Evolutionary conservation across 208 protist genomes (phyloP).

Genomic region (Acanthamoeba castellanii): DNA sequence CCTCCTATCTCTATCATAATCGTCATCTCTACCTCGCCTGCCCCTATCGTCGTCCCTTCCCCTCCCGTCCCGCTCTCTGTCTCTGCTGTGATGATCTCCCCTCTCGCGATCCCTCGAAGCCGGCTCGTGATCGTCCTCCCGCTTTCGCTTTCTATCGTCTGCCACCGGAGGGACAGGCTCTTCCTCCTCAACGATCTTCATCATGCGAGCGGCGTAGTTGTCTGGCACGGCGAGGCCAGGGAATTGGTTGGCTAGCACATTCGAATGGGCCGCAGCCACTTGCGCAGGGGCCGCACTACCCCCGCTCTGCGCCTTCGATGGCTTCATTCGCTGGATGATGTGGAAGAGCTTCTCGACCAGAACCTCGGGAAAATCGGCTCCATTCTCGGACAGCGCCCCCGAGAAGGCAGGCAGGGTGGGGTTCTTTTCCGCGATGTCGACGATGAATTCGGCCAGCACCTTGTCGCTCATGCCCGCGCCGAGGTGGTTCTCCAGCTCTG

Average conservation of each 20-base stretch:
- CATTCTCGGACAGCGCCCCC: slow-evolving; percentile 85
- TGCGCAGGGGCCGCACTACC: neutral
- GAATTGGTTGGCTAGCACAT: slow-evolving; percentile 64
- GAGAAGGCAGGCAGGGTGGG: slow-evolving; percentile 81
- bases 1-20: slow-evolving; percentile 69
- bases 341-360: slow-evolving; percentile 84
- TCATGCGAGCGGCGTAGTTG: slow-evolving; percentile 1
- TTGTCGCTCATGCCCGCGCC: slow-evolving; percentile 91
- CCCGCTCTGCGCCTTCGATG: slow-evolving; percentile 77
- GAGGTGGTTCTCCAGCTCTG: slow-evolving; percentile 93
- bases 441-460: slow-evolving; percentile 92
- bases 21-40: slow-evolving; percentile 56
- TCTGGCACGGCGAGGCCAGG: slow-evolving; percentile 83
- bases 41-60: slow-evolving; percentile 34
- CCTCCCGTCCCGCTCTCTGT: neutral
- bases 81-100: neutral
- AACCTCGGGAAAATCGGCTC: slow-evolving; percentile 86
- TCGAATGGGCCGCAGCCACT: slow-evolving; percentile 14
- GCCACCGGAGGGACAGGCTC: neutral
- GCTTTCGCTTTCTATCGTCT: slow-evolving; percentile 63
- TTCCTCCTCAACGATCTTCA: slow-evolving; percentile 28
- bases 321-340: slow-evolving; percentile 88
- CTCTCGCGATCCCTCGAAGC: neutral
- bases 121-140: neutral
- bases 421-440: slow-evolving; percentile 87